Evolutionary conservation across 1,284 basidiomycete genomes (phyloP), one percentile per base, ranked within the genome.

Genomic region (Tilletia horrida): DNA sequence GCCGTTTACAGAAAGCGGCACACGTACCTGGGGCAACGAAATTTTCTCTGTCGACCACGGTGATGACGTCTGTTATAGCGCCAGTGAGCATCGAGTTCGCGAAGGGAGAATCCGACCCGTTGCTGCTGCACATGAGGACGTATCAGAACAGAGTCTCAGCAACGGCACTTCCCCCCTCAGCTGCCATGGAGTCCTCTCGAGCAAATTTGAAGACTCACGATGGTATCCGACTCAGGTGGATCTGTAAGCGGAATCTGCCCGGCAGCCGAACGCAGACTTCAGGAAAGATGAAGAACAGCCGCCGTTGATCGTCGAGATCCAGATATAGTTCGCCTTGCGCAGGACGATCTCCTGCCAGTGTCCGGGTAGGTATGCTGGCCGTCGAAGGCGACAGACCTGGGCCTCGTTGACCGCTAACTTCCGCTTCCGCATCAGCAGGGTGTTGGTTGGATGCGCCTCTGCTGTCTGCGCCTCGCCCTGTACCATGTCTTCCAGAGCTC

Each of bases 211-310:
- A 40, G 4, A 72, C 73, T 69, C 68, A 74, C 69, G 71, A 63
- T 18, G 73, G 62, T 3, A 77, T 50, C 9, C 71, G 66, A 64
- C 74, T 74, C 14, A 77, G 67, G 9, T 50, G 57, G 40, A 75
- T 69, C 21, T 35, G 63, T 9, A 77, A 67, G 59, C 67, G 65
- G 66, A 73, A 77, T 35, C 64, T 63, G n/a, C 75, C 75, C 6
- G 69, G 57, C 2, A 68, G 67, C 14, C 75, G 64, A 35, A 77
- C 62, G 45, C 71, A 72, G 57, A 77, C 70, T 59, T 77, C 75
- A 57, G 75, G 72, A 44, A 77, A 77, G 67, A 77, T 69, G 21
- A 77, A 73, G 57, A 68, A 72, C 8, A 67, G 55, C 21, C 52
- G 61, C 3, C 57, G 42, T 25, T 42, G 27, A 6, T 45, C 66